A percentile compares a stretch with the other conserved stretches of the same genome.
phyloP scores from a whole-genome alignment of 768 basidiomycete species.

The Cubamyces sp. region DNA sequence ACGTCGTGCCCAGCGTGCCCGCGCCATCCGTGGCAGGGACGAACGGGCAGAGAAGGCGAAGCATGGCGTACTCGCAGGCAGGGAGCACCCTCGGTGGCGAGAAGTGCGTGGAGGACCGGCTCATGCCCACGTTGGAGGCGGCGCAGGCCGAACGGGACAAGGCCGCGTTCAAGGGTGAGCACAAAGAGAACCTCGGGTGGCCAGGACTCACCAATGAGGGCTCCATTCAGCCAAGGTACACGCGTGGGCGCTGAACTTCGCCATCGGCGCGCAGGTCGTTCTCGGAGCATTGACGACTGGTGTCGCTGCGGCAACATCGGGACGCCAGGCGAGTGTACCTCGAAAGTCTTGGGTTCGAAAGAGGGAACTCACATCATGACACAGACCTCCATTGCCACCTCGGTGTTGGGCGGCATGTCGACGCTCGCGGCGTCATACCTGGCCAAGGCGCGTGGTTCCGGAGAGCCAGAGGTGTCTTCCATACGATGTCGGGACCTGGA shows the following conservation, averaged over 20 bases:
- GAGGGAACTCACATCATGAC: slow-evolving; percentile 32
- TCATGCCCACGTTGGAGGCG: slow-evolving; percentile 54
- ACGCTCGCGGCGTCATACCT: slow-evolving; percentile 75
- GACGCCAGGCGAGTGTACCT: slow-evolving; percentile 22
- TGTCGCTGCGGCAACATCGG: slow-evolving; percentile 53
- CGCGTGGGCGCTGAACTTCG: slow-evolving; percentile 44
- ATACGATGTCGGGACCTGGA: slow-evolving; percentile 62
- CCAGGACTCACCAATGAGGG: not conserved
- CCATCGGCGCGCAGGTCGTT: slow-evolving; percentile 65
- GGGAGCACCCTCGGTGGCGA: slow-evolving; percentile 5
- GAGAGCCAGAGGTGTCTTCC: slow-evolving; percentile 69
- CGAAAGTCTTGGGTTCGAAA: not conserved
- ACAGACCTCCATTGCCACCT: slow-evolving; percentile 43
- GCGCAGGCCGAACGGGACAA: slow-evolving; percentile 53
- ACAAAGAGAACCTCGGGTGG: slow-evolving; percentile 18
- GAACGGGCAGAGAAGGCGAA: slow-evolving; percentile 3
- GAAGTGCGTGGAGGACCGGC: slow-evolving; percentile 50
- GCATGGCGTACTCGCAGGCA: not conserved
- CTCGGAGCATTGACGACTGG: slow-evolving; percentile 72
- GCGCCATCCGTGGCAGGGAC: not conserved
- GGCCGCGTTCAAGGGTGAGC: slow-evolving; percentile 48
- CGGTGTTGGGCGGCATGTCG: slow-evolving; percentile 58
- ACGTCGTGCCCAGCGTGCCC: slow-evolving; percentile 14
- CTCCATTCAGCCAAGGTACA: slow-evolving; percentile 37
- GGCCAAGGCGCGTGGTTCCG: slow-evolving; percentile 68